A percentile compares a stretch with the other conserved stretches of the same genome.
Evolutionary conservation across 371 early-diverging fungal genomes (phyloP).

Genomic region (Agmasoma carcini): DNA sequence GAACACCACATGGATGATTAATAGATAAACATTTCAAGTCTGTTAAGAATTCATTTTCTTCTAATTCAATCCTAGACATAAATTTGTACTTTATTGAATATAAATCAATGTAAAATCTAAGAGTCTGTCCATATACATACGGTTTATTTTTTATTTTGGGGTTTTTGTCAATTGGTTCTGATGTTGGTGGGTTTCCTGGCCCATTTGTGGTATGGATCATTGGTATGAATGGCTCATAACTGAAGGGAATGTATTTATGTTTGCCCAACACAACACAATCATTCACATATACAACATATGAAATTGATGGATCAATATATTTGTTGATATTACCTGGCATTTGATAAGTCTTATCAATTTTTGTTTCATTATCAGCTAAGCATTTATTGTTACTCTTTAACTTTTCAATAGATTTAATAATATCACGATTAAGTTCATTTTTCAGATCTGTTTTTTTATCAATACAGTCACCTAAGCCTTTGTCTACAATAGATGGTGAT

Average conservation of each 20-base stretch:
- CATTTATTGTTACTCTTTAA: no score
- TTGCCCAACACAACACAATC: neutral
- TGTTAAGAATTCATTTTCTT: conserved; percentile 16
- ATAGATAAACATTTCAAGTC: conserved; percentile 9
- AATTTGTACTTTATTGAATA: neutral
- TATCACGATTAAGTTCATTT: no score
- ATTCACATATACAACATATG: neutral
- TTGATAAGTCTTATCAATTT: no score
- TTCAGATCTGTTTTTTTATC: no score
- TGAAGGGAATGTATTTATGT: neutral
- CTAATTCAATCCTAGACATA: neutral
- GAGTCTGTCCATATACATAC: conserved; percentile 4
- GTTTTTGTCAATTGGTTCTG: conserved; percentile 7
- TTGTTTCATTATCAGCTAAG: no score
- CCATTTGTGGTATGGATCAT: conserved; percentile 10
- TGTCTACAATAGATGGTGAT: no score
- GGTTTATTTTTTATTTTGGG: neutral
- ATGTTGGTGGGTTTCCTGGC: neutral
- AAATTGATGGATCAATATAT: no score
- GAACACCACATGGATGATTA: no score
- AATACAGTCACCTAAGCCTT: no score
- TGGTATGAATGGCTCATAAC: conserved; percentile 20
- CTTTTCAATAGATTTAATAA: no score
- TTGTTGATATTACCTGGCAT: no score
- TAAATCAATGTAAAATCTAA: conserved; percentile 4